A percentile compares a stretch with the other conserved stretches of the same genome.
Conservation (phyloP, 1,284 basidiomycete species). For the Cerrena zonata region DNA sequence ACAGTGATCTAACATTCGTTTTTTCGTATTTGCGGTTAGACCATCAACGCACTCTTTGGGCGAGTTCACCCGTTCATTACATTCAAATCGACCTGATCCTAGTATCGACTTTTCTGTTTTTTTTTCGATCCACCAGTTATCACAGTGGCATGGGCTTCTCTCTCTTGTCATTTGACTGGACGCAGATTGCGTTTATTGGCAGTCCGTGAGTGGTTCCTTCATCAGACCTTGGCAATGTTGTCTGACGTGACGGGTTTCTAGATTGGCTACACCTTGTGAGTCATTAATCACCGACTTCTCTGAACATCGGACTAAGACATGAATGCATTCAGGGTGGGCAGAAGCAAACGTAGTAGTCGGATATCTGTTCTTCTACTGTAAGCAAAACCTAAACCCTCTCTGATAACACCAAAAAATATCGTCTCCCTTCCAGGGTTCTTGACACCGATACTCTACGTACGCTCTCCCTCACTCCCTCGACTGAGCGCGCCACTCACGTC, state of each 20-base stretch:
- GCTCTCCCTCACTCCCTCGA: slow-evolving; percentile 5
- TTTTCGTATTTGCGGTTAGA: slow-evolving; percentile 15
- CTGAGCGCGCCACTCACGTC: not conserved
- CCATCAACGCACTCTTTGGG: slow-evolving; percentile 76
- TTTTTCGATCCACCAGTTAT: slow-evolving; percentile 16
- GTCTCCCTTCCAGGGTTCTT: slow-evolving; percentile 44
- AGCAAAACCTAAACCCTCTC: slow-evolving; percentile 1
- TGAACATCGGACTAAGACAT: too few species aligned
- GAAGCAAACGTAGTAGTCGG: slow-evolving; percentile 77
- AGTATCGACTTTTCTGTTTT: not conserved
- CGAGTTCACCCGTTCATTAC: slow-evolving; percentile 31
- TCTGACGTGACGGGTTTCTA: too few species aligned
- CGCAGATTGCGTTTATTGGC: slow-evolving; percentile 59
- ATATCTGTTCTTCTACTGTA: slow-evolving; percentile 72
- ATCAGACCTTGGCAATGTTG: too few species aligned
- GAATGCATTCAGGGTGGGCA: slow-evolving; percentile 49
- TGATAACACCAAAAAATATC: not conserved
- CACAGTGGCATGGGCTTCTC: slow-evolving; percentile 54
- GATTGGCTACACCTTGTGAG: slow-evolving; percentile 30
- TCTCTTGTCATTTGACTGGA: slow-evolving; percentile 69
- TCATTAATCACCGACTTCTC: not conserved
- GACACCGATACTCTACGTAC: slow-evolving; percentile 58
- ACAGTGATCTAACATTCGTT: not conserved
- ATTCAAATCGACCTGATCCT: not conserved
- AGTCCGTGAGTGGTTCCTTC: slow-evolving; percentile 41